Conservation (phyloP, 2,329 filamentous ascomycete genomes). For the Aureobasidium sp. region DNA sequence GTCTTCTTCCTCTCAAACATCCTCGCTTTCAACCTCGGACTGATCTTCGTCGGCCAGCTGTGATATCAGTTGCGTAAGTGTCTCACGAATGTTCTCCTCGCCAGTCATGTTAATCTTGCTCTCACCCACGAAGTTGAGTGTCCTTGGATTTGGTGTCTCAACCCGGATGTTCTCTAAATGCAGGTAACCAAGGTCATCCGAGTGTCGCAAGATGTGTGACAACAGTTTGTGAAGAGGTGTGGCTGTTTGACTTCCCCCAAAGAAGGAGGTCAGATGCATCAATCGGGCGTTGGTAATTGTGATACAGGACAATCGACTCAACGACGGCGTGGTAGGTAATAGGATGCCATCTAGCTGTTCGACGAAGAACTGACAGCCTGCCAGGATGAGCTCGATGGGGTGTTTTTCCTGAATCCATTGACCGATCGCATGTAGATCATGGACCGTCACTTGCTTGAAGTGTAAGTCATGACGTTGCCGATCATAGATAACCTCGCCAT, state of each 20-base stretch:
- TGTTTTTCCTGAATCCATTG: background rate
- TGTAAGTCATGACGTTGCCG: background rate
- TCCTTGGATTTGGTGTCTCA: background rate
- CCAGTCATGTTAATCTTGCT: background rate
- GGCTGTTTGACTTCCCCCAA: background rate
- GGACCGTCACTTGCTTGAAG: background rate
- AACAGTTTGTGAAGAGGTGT: background rate
- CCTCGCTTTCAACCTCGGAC: background rate
- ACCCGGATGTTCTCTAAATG: background rate
- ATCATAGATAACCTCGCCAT: background rate
- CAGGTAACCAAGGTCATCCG: background rate
- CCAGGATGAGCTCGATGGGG: background rate
- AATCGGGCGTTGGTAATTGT: background rate
- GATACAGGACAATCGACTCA: background rate
- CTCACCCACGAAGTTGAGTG: background rate
- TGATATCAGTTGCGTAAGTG: background rate
- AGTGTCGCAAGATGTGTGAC: background rate
- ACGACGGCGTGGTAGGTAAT: background rate
- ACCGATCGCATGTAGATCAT: background rate
- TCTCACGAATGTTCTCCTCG: background rate
- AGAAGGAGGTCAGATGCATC: background rate
- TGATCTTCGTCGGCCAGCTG: background rate
- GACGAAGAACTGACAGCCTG: background rate
- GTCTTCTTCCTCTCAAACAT: background rate
- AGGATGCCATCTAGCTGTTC: background rate